Evolutionary conservation across 805 yeast species (phyloP).

Genomic region (Wickerhamia fluorescens): DNA sequence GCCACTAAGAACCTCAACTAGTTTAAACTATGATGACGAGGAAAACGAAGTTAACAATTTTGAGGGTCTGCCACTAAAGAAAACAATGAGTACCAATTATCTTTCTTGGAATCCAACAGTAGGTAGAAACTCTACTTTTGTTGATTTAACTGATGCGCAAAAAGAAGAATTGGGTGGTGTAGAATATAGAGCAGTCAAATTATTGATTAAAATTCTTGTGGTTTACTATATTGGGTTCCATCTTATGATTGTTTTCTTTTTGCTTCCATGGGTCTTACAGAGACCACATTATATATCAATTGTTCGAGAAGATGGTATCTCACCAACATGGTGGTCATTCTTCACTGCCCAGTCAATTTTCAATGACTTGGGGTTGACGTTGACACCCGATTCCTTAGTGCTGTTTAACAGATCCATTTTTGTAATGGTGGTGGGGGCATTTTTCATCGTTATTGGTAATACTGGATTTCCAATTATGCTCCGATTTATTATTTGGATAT

Average conservation of each 20-base stretch:
- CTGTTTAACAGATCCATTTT: constrained; percentile 60
- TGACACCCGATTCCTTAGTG: constrained; percentile 75
- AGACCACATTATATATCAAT: constrained; percentile 34
- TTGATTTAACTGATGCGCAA: constrained; percentile 72
- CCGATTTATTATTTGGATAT: constrained; percentile 75
- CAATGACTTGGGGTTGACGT: constrained; percentile 77
- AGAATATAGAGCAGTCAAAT: constrained; percentile 83
- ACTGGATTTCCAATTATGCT: constrained; percentile 88
- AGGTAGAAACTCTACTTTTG: constrained; percentile 90
- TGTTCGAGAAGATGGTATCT: constrained; percentile 50
- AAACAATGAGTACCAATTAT: constrained; percentile 51
- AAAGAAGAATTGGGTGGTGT: constrained; percentile 96
- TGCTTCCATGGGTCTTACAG: constrained; percentile 50
- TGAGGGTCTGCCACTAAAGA: too few relatives aligned
- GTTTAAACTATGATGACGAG: constrained; percentile 8
- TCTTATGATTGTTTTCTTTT: constrained; percentile 42
- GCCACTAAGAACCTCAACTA: too few relatives aligned
- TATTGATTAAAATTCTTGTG: constrained; percentile 58
- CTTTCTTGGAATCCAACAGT: constrained; percentile 87
- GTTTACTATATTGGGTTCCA: constrained; percentile 75
- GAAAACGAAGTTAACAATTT: constrained; percentile 11
- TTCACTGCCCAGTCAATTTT: constrained; percentile 76
- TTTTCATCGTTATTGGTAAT: constrained; percentile 84
- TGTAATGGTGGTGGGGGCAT: constrained; percentile 52
- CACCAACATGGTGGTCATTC: constrained; percentile 90